phyloP scores from a whole-genome alignment of 1,139 yeast genomes.

The Sugiyamaella castrensis region DNA sequence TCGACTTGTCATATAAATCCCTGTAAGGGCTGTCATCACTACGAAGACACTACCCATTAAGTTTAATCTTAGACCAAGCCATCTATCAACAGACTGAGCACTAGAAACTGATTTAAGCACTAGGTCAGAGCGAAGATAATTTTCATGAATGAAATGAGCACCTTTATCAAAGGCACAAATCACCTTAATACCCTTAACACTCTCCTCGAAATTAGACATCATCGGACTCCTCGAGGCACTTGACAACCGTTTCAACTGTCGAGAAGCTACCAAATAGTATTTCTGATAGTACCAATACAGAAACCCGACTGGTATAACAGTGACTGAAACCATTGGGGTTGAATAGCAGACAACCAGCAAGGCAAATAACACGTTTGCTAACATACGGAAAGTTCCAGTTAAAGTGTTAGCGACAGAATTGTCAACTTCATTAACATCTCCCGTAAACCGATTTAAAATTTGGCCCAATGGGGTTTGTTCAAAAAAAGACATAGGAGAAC shows the following conservation, averaged over 20 bases:
- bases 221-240: constrained; percentile 76
- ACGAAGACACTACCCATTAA: constrained; percentile 62
- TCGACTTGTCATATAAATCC: constrained; percentile 44
- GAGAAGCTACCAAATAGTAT: constrained; percentile 71
- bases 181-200: constrained; percentile 65
- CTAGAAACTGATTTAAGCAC: constrained; percentile 58
- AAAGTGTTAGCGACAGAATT: constrained; percentile 46
- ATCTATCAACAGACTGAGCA: constrained; percentile 45
- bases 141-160: constrained; percentile 51
- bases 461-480: constrained; percentile 71
- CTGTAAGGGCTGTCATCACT: constrained; percentile 49
- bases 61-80: constrained; percentile 69
- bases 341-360: constrained; percentile 66
- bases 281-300: constrained; percentile 80
- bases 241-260: constrained; percentile 77
- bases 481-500: constrained; percentile 67
- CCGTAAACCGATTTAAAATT: constrained; percentile 65
- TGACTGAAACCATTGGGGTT: constrained; percentile 55
- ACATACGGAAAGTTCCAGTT: constrained; percentile 48
- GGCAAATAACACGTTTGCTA: constrained; percentile 58
- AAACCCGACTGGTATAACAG: constrained; percentile 45
- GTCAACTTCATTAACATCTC: constrained; percentile 65
- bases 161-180: constrained; percentile 56
- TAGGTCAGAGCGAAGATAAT: constrained; percentile 58
- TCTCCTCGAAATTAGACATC: constrained; percentile 74